Conservation (phyloP, 441 rosid genomes). For the Corymbia citriodora region DNA sequence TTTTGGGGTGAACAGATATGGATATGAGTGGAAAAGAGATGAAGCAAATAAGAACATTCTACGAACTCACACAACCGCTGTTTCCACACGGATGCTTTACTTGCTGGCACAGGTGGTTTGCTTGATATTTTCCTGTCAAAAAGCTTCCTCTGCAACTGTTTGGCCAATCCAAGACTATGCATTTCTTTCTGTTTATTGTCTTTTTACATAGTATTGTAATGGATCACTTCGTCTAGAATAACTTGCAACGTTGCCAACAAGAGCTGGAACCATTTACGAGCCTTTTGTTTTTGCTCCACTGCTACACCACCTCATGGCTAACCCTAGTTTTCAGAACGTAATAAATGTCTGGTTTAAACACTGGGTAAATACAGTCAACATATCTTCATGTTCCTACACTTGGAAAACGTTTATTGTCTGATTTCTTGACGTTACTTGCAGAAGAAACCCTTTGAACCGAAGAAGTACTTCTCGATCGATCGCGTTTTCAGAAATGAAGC, state of each 20-base stretch:
- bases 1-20: conserved; percentile 40
- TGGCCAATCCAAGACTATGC: not conserved
- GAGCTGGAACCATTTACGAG: not conserved
- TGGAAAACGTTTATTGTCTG: not conserved
- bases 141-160: not conserved
- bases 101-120: conserved; percentile 67
- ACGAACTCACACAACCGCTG: conserved; percentile 95
- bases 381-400: not conserved
- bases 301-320: not conserved
- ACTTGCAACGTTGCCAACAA: not conserved
- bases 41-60: conserved; percentile 91
- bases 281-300: not conserved
- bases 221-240: not conserved
- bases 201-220: not conserved
- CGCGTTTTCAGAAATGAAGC: conserved; percentile 99
- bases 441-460: conserved; percentile 56
- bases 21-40: conserved; percentile 92
- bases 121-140: not conserved
- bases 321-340: not conserved
- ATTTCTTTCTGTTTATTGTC: not conserved
- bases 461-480: conserved; percentile 90
- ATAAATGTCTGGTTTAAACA: not conserved
- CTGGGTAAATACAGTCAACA: not conserved
- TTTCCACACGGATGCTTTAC: conserved; percentile 89
- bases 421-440: conserved; percentile 16